These are phyloP conservation scores for Diatrype stigma DNA, from an alignment of 2,329 filamentous ascomycete species.

Conservation along the genomic window DNA sequence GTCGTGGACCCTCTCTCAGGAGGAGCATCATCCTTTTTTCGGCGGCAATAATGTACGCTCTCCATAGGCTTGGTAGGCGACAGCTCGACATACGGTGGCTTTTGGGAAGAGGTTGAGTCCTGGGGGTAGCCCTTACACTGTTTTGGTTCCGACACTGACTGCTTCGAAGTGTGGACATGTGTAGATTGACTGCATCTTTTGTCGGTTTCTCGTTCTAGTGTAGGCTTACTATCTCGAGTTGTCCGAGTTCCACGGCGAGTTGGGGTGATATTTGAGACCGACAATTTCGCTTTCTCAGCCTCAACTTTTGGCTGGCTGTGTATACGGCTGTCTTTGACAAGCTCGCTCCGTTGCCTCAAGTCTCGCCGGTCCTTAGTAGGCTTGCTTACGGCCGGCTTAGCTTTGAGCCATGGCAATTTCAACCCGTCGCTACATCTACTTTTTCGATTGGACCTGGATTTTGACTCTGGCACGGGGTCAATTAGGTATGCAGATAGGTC, in stretches of 20 bases:
- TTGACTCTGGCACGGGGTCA: constrained; percentile 9
- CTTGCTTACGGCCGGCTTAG: constrained; percentile 9
- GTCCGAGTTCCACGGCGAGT: not conserved
- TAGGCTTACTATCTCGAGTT: not conserved
- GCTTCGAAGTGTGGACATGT: not conserved
- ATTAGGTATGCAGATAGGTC: constrained; percentile 10
- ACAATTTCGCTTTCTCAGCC: not conserved
- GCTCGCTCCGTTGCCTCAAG: constrained; percentile 6
- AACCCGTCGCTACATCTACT: constrained; percentile 10
- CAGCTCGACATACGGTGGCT: not conserved
- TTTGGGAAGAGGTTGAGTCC: not conserved
- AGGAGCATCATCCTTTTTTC: not conserved
- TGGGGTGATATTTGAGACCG: not conserved
- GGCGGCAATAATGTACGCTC: not conserved
- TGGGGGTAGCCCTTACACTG: not conserved
- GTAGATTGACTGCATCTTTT: not conserved
- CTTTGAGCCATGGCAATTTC: constrained; percentile 23
- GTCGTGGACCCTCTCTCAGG: not conserved
- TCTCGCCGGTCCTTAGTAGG: constrained; percentile 1
- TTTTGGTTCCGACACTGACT: not conserved
- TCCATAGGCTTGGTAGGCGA: too few species aligned
- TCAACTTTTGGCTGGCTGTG: constrained; percentile 4
- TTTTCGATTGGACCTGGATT: constrained; percentile 10
- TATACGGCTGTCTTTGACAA: constrained; percentile 10
- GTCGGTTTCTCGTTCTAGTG: not conserved